These are phyloP conservation scores for Trichosporon inkin DNA, from an alignment of 1,284 basidiomycete genomes.

Conservation along the genomic window DNA sequence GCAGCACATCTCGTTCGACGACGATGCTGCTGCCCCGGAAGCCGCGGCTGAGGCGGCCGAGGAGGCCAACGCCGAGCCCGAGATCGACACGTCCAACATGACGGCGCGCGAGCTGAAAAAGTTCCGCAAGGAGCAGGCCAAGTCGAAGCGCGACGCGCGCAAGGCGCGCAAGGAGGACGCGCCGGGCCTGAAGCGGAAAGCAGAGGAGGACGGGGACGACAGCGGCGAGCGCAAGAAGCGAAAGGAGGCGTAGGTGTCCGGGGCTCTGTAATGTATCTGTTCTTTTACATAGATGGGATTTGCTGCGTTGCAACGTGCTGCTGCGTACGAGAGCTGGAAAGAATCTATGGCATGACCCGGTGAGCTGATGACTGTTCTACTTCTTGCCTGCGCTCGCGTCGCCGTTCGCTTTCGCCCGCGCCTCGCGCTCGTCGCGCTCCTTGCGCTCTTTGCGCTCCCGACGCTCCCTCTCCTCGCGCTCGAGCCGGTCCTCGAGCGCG, in stretches of 20 bases:
- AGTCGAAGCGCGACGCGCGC: constrained; percentile 38
- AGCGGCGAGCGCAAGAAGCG: constrained; percentile 27
- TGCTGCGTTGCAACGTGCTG: not conserved
- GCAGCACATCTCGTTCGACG: constrained; percentile 24
- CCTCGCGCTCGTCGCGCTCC: not conserved
- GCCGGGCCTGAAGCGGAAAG: constrained; percentile 32
- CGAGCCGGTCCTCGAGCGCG: not conserved
- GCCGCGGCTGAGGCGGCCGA: not conserved
- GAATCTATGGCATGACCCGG: not conserved
- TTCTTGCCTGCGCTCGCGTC: not conserved
- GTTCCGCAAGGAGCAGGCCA: constrained; percentile 44
- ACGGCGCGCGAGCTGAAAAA: constrained; percentile 38
- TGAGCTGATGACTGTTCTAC: not conserved
- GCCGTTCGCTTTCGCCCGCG: not conserved
- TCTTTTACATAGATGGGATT: not conserved
- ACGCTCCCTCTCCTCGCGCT: not conserved
- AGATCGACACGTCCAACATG: constrained; percentile 33
- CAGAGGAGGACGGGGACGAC: constrained; percentile 19
- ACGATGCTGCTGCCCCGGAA: constrained; percentile 4
- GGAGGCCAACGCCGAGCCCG: constrained; percentile 12
- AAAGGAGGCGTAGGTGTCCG: constrained; percentile 29
- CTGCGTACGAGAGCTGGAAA: not conserved
- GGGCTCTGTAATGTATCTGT: not conserved
- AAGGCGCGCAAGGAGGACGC: constrained; percentile 42
- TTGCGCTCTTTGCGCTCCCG: not conserved